These are phyloP conservation scores for Leccinellum rugosiceps DNA, from an alignment of 768 basidiomycete genomes.

Conservation along the genomic window DNA sequence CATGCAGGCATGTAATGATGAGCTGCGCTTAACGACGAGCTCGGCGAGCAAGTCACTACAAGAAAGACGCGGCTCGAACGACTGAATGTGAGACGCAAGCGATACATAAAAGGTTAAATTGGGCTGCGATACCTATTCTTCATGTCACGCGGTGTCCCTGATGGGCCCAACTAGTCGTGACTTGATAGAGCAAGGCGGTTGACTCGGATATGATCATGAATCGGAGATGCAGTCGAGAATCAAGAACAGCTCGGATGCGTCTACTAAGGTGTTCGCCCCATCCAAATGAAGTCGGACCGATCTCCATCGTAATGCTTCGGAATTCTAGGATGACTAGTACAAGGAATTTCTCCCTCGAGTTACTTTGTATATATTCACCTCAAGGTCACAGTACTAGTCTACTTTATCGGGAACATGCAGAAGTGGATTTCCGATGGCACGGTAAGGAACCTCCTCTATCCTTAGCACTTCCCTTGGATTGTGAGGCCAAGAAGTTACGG, in stretches of 20 bases:
- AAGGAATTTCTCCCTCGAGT: too few species aligned
- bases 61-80: background rate
- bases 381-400: constrained; percentile 30
- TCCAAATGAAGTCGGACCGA: constrained; percentile 7
- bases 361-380: constrained; percentile 30
- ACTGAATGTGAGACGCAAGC: too few species aligned
- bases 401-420: constrained; percentile 31
- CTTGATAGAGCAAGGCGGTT: too few species aligned
- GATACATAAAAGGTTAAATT: too few species aligned
- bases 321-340: too few species aligned
- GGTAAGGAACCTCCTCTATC: constrained; percentile 25
- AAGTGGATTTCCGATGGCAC: constrained; percentile 12
- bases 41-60: background rate
- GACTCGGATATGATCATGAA: too few species aligned
- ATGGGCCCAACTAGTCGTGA: too few species aligned
- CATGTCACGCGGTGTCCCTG: too few species aligned
- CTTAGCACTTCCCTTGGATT: constrained; percentile 21
- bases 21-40: constrained; percentile 2
- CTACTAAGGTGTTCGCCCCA: too few species aligned
- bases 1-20: background rate
- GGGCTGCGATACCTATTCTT: too few species aligned
- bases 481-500: background rate
- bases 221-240: too few species aligned
- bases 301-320: constrained; percentile 7
- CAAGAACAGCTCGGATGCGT: background rate